Conservation (phyloP, 2,329 filamentous ascomycete genomes). For the Metarhizium guizhouense region DNA sequence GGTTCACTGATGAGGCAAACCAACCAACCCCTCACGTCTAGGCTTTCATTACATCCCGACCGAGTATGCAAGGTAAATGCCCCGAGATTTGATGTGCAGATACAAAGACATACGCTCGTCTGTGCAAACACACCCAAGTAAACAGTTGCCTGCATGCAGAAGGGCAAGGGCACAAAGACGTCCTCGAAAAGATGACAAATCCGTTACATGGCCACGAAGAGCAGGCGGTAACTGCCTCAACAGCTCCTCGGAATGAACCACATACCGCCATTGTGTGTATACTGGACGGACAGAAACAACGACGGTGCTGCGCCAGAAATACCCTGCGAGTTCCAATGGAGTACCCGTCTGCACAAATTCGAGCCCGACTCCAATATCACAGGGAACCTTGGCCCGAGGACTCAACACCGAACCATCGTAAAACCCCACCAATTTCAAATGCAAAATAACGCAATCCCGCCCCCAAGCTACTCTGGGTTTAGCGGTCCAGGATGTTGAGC, state of each 20-base stretch:
- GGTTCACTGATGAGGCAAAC: not conserved
- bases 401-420: not conserved
- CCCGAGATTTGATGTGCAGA: constrained; percentile 1
- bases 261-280: not conserved
- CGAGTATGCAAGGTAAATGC: not conserved
- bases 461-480: constrained; percentile 14
- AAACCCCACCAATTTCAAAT: not conserved
- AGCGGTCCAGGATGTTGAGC: constrained; percentile 8
- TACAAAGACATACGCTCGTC: not conserved
- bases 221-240: too few relatives aligned
- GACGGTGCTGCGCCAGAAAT: not conserved
- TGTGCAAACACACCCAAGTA: too few relatives aligned
- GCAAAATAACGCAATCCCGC: constrained; percentile 12
- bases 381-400: not conserved
- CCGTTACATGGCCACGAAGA: not conserved
- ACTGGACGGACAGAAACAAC: not conserved
- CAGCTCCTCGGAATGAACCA: not conserved
- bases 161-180: not conserved
- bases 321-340: not conserved
- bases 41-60: not conserved
- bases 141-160: constrained; percentile 7
- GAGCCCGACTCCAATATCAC: not conserved
- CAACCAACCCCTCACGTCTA: not conserved
- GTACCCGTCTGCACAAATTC: not conserved
- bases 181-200: not conserved